A percentile compares a stretch with the other conserved stretches of the same genome.
phyloP scores from a whole-genome alignment of 805 yeast genomes.

The Candida tibetensis region DNA sequence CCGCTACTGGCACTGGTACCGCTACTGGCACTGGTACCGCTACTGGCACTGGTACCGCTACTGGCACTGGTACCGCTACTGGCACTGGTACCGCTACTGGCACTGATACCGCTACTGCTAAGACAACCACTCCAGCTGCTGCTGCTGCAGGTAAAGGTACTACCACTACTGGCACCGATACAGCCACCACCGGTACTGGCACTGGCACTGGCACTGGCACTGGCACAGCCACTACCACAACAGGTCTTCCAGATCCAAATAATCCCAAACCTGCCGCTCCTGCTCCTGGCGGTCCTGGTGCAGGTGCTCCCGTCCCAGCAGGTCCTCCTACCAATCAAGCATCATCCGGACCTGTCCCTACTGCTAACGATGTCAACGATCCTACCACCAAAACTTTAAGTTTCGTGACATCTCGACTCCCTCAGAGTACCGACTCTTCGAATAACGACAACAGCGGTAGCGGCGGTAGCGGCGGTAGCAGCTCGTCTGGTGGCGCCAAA shows the following conservation, averaged over 20 bases:
- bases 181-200: slow-evolving; percentile 11
- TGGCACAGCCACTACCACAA: slow-evolving; percentile 12
- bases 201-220: slow-evolving; percentile 13
- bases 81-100: slow-evolving; percentile 15
- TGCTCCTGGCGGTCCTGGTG: slow-evolving; percentile 6
- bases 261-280: slow-evolving; percentile 11
- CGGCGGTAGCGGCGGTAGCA: slow-evolving; percentile 11
- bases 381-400: slow-evolving; percentile 23
- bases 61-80: slow-evolving; percentile 15
- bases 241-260: no score
- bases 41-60: slow-evolving; percentile 9
- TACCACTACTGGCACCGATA: slow-evolving; percentile 5
- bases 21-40: slow-evolving; percentile 9
- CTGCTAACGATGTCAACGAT: slow-evolving; percentile 16
- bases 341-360: slow-evolving; percentile 14
- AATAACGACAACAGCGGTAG: not conserved
- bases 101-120: slow-evolving; percentile 11
- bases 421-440: slow-evolving; percentile 19
- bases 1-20: slow-evolving; percentile 15
- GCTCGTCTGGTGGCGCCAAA: slow-evolving; percentile 3
- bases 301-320: slow-evolving; percentile 6
- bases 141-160: slow-evolving; percentile 11
- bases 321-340: slow-evolving; percentile 9
- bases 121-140: slow-evolving; percentile 5
- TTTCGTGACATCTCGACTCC: slow-evolving; percentile 32